Evolutionary conservation across 306 rosid genomes (phyloP), one percentile per base, ranked within the genome.

Genomic region (Vigna radiata): DNA sequence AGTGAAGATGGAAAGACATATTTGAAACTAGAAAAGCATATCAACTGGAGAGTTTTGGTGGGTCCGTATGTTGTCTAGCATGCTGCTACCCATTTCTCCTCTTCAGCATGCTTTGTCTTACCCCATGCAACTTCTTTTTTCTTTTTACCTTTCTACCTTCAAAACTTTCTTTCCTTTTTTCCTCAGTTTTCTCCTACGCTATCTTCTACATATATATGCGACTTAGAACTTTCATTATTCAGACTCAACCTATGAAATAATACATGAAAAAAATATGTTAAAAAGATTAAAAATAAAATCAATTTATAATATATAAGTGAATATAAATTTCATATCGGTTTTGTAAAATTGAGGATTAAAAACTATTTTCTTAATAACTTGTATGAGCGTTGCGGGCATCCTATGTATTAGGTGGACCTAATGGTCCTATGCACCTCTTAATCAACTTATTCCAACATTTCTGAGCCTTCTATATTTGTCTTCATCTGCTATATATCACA

Each of bases 21-120:
- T 62, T 70, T 48, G 77, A 53, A 68, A 53, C 48, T 36, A 52
- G 8, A 68, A 72, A 59, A 58, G 46, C 54, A 66, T 14, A 65
- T 79, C 78, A 68, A 85, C 88, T 83, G 86, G 84, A 49, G 46
- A 73, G 76, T 54, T 80, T 75, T 67, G 75, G 96, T 93, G 98
- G 98, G 90, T 83, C 98, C 90, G 41, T 62, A 82, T 79, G 74
- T 74, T 90, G 97, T 90, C 97, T 88, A 86, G 97, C 98, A 89
- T 89, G 97, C 96, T 81, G 83, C 80, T 83, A 63, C 52, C 64
- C 85, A 76, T 92, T 89, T 85, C 88, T 79, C 85, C 49, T 83
- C 80, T 84, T 88, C 31, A 83, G 84, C 96, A 90, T 87, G 97
- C 96, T 92, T 86, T 90, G 91, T 87, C 88, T 83, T 76, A 76